Evolutionary conservation across 2,329 filamentous ascomycete genomes (phyloP).

Genomic region (Penicillium olsonii): DNA sequence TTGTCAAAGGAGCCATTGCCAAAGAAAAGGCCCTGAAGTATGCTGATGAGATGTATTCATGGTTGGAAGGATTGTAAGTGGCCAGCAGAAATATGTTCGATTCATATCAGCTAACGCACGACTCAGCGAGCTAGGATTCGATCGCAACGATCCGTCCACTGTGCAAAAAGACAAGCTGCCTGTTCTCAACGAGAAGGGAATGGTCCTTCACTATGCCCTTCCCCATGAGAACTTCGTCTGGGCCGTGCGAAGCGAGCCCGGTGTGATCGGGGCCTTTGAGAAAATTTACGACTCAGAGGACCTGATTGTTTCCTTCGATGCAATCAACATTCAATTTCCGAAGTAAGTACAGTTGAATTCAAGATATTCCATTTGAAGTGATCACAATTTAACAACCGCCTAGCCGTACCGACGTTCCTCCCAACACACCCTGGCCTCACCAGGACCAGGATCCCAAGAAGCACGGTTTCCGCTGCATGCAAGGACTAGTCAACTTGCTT

Average conservation of each 20-base stretch:
- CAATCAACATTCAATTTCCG: slow-evolving; percentile 48
- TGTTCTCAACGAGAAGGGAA: slow-evolving; percentile 51
- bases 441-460: slow-evolving; percentile 49
- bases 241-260: slow-evolving; percentile 51
- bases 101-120: background rate
- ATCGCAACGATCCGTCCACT: slow-evolving; percentile 37
- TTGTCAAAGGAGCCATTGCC: slow-evolving; percentile 51
- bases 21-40: slow-evolving; percentile 39
- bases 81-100: background rate
- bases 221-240: slow-evolving; percentile 54
- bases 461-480: slow-evolving; percentile 53
- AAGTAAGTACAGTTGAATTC: slow-evolving; percentile 24
- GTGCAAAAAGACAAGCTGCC: slow-evolving; percentile 38
- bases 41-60: slow-evolving; percentile 25
- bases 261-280: slow-evolving; percentile 50
- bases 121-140: slow-evolving; percentile 36
- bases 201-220: slow-evolving; percentile 50
- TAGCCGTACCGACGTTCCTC: slow-evolving; percentile 20
- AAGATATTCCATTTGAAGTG: background rate
- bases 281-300: slow-evolving; percentile 50
- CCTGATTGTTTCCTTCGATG: slow-evolving; percentile 54
- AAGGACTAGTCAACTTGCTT: slow-evolving; percentile 52
- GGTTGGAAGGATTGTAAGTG: slow-evolving; percentile 27
- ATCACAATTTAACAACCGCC: background rate
- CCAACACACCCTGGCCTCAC: slow-evolving; percentile 50